phyloP scores from a whole-genome alignment of 371 early-diverging fungal genomes.

The Mortierella sp. region DNA sequence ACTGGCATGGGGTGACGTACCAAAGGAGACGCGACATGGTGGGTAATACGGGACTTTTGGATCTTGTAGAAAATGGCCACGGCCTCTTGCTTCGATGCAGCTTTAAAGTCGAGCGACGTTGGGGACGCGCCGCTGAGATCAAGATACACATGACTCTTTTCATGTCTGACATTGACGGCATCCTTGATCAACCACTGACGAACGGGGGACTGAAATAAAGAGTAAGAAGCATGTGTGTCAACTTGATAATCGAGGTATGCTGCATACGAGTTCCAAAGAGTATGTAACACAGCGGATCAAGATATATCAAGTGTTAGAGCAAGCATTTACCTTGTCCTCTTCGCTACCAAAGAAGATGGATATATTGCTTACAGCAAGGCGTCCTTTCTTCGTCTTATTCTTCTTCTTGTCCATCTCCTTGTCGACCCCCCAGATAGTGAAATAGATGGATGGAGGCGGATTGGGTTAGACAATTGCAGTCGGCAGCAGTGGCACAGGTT shows the following conservation, averaged over 20 bases:
- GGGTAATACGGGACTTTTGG: conserved; percentile 56
- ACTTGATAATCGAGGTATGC: neutral
- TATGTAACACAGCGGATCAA: neutral
- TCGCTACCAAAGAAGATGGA: conserved; percentile 76
- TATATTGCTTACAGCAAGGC: conserved; percentile 73
- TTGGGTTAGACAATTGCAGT: too few species aligned
- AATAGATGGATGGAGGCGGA: too few species aligned
- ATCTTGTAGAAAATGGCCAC: conserved; percentile 74
- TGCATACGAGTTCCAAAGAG: neutral
- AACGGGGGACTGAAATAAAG: conserved; percentile 61
- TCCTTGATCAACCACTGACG: conserved; percentile 73
- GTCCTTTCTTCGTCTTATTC: conserved; percentile 81
- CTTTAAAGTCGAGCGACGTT: conserved; percentile 72
- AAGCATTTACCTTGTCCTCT: conserved; percentile 66
- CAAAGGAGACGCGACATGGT: conserved; percentile 30
- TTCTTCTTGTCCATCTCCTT: too few species aligned
- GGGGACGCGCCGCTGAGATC: conserved; percentile 66
- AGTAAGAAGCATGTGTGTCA: neutral
- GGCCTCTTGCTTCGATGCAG: conserved; percentile 74
- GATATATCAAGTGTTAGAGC: neutral
- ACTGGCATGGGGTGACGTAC: conserved; percentile 39
- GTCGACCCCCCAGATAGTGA: conserved; percentile 63
- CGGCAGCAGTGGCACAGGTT: too few species aligned
- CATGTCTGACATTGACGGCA: conserved; percentile 66
- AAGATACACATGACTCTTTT: conserved; percentile 71